Evolutionary conservation across 306 rosid genomes (phyloP).

Genomic region (Crotalaria pallida): DNA sequence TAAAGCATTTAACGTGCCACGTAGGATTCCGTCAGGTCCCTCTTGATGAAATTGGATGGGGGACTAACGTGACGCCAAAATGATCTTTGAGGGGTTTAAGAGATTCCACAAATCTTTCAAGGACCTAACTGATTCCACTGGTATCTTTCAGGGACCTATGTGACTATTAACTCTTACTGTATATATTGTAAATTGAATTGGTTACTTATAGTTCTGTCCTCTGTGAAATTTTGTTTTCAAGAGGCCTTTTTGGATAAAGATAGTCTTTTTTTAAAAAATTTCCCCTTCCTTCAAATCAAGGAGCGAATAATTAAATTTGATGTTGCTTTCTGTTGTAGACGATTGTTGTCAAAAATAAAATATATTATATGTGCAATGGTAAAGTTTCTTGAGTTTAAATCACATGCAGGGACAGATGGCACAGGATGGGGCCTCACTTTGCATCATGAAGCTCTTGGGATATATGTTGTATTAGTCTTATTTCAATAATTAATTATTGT

Average conservation of each 20-base stretch:
- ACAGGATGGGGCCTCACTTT: slow-evolving; percentile 84
- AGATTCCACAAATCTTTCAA: too few relatives aligned
- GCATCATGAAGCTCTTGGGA: slow-evolving; percentile 94
- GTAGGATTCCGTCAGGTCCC: too few relatives aligned
- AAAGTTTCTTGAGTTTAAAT: slow-evolving; percentile 16
- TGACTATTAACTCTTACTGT: too few relatives aligned
- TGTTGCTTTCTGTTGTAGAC: neutral
- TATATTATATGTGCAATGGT: slow-evolving; percentile 5
- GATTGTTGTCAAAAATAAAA: neutral
- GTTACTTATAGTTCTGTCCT: neutral
- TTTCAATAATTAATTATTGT: neutral
- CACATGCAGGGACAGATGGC: slow-evolving; percentile 71
- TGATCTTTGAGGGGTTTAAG: too few relatives aligned
- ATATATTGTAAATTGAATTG: neutral
- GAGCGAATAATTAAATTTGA: neutral
- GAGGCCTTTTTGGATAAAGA: neutral
- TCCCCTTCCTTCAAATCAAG: neutral
- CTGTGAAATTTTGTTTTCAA: neutral
- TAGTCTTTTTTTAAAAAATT: too few relatives aligned
- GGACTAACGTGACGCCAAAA: too few relatives aligned
- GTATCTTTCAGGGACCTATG: too few relatives aligned
- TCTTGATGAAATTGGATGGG: too few relatives aligned
- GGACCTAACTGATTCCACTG: too few relatives aligned
- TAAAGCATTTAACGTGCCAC: too few relatives aligned
- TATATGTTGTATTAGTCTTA: slow-evolving; percentile 40